Evolutionary conservation across 1,284 basidiomycete genomes (phyloP), one percentile per base, ranked within the genome.

Genomic region (Irpex sp.): DNA sequence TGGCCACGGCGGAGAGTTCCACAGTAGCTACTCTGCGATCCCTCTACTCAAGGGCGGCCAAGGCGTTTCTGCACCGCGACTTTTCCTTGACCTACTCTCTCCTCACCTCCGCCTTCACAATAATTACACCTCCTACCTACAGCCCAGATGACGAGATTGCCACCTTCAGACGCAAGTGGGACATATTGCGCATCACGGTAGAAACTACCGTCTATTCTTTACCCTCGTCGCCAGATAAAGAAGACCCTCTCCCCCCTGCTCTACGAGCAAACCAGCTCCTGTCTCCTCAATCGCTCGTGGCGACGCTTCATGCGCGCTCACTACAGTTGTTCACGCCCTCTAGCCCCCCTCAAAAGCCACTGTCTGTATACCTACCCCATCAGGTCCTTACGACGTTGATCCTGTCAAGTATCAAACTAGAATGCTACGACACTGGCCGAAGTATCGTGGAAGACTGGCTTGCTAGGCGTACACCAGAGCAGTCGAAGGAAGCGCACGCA

Each of bases 361-460:
- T 79, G 63, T 76, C 86, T 61, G 81, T 84, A 34, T 85, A 81
- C 73, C 78, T 93, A 49, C 92, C 92, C 1, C 74, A 85, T 0
- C 84, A 86, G 67, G 83, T 93, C 21, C 77, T 93, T 49, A 78
- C 86, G 51, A 88, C 91, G 0, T 81, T 92, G 21, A 81, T 87
- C 5, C 83, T 89, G 60, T 85, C 88, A 17, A 87, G 86, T 67
- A 77, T 92, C 38, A 91, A 90, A 69, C 73, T 88, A 1, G 82
- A 85, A 40, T 85, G 82, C 61, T 80, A 85, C 0, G 82, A 83
- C 47, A 76, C 85, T 13, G 90, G 85, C 0, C 77, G 88, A 19
- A 77, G 78, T 9, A 85, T 93, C 62, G 81, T 87, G 40, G 92
- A 93, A 70, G 87, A 91, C 58, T 93, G 91, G 91, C 75, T 93